These are phyloP conservation scores for Rhodotorula sp. DNA, from an alignment of 1,284 basidiomycete genomes.

Conservation along the genomic window DNA sequence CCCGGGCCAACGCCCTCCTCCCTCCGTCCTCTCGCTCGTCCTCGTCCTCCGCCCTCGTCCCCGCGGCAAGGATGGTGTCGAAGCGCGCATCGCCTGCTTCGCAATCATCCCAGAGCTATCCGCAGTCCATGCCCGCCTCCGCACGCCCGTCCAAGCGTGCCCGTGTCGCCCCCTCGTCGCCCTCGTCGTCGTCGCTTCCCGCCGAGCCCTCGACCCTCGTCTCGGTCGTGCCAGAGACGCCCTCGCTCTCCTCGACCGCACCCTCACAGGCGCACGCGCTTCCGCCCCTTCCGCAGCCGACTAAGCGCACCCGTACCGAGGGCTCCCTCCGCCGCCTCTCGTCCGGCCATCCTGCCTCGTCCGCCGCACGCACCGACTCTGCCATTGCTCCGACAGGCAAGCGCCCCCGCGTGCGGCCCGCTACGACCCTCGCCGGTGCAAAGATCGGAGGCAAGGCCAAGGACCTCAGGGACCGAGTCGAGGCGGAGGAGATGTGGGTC, in stretches of 20 bases:
- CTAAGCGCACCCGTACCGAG: conserved; percentile 21
- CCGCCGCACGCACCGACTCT: neutral
- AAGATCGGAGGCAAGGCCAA: conserved; percentile 36
- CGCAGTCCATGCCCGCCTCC: neutral
- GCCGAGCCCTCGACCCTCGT: neutral
- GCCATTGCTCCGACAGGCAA: neutral
- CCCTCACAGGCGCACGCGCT: neutral
- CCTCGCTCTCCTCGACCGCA: neutral
- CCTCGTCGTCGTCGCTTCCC: neutral
- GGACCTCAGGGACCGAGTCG: conserved; percentile 25
- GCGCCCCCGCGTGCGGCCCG: neutral
- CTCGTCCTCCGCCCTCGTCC: neutral
- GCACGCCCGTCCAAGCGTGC: conserved; percentile 13
- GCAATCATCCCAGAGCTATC: neutral
- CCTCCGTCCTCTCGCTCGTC: neutral
- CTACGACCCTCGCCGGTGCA: conserved; percentile 21
- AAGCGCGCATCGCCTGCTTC: conserved; percentile 5
- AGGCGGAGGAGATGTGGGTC: conserved; percentile 43
- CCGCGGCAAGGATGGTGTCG: neutral
- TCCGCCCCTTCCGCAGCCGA: neutral
- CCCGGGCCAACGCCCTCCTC: too few species aligned
- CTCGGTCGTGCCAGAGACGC: neutral
- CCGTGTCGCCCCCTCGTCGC: neutral
- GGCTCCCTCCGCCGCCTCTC: conserved; percentile 34
- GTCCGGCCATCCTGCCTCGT: conserved; percentile 14